These are phyloP conservation scores for Boletus edulis DNA, from an alignment of 768 basidiomycete genomes.

Conservation along the genomic window DNA sequence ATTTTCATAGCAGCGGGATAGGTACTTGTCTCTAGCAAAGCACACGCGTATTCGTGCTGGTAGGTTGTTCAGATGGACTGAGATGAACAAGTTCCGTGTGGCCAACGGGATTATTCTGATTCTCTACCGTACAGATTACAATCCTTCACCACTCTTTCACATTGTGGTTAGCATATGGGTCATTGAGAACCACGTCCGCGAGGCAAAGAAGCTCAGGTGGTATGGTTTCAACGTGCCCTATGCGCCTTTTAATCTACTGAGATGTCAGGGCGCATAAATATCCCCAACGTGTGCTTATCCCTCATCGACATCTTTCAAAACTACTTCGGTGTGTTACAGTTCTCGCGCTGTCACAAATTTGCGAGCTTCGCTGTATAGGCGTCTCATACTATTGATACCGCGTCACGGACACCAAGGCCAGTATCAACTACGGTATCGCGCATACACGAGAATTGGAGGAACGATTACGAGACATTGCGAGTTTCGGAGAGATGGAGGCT, in stretches of 20 bases:
- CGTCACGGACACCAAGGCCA: not conserved
- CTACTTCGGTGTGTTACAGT: constrained; percentile 11
- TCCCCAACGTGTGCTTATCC: constrained; percentile 5
- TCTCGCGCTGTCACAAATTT: constrained; percentile 5
- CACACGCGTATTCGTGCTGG: too few relatives aligned
- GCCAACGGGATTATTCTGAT: too few relatives aligned
- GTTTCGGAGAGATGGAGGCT: not conserved
- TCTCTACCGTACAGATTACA: too few relatives aligned
- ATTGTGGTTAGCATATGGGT: not conserved
- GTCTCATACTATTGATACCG: constrained; percentile 11
- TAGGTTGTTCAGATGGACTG: too few relatives aligned
- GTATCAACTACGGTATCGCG: not conserved
- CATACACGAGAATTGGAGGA: not conserved
- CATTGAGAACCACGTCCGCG: constrained; percentile 4
- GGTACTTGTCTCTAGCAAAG: too few relatives aligned
- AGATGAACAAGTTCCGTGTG: too few relatives aligned
- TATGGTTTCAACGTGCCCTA: constrained; percentile 11
- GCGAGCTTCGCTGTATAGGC: constrained; percentile 3
- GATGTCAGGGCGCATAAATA: constrained; percentile 17
- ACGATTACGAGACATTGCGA: not conserved
- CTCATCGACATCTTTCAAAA: constrained; percentile 7
- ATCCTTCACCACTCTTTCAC: too few relatives aligned
- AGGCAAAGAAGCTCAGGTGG: constrained; percentile 18
- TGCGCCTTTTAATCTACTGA: constrained; percentile 7
- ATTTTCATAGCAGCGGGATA: too few relatives aligned